A percentile compares a stretch with the other conserved stretches of the same genome.
phyloP scores from a whole-genome alignment of 2,329 filamentous ascomycete genomes.

The Aureobasidium uvarum region DNA sequence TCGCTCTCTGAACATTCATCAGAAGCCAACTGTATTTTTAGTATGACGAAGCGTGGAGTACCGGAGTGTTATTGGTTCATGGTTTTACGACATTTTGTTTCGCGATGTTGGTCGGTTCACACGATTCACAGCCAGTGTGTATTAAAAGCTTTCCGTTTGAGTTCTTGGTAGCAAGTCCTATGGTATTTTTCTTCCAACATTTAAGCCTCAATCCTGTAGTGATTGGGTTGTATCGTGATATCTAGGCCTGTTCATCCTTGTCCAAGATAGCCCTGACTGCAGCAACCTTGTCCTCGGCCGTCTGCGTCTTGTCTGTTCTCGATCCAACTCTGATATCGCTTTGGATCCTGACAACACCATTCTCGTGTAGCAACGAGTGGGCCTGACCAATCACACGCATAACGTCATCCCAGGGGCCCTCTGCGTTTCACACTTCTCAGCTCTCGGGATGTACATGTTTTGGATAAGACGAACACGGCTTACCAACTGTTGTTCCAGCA shows the following conservation, averaged over 20 bases:
- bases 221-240: background rate
- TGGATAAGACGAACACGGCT: slow-evolving; percentile 37
- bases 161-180: slow-evolving; percentile 1
- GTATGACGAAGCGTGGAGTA: slow-evolving; percentile 15
- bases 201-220: background rate
- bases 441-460: background rate
- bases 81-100: background rate
- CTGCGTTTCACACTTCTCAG: slow-evolving; percentile 47
- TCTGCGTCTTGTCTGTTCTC: slow-evolving; percentile 82
- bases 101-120: slow-evolving; percentile 2
- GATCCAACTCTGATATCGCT: slow-evolving; percentile 83
- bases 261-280: slow-evolving; percentile 56
- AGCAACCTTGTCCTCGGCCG: slow-evolving; percentile 73
- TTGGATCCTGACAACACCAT: slow-evolving; percentile 80
- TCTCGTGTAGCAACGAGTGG: slow-evolving; percentile 71
- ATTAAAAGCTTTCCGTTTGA: slow-evolving; percentile 11
- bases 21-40: slow-evolving; percentile 12
- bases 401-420: slow-evolving; percentile 87
- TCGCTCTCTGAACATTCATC: background rate
- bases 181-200: background rate
- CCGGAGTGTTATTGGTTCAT: background rate
- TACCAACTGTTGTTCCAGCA: slow-evolving; percentile 88
- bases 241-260: slow-evolving; percentile 32
- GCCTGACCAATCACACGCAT: slow-evolving; percentile 84
- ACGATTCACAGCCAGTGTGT: slow-evolving; percentile 23